A percentile compares a stretch with the other conserved stretches of the same genome.
phyloP scores from a whole-genome alignment of 805 yeast species.

The Starmerella bombi region DNA sequence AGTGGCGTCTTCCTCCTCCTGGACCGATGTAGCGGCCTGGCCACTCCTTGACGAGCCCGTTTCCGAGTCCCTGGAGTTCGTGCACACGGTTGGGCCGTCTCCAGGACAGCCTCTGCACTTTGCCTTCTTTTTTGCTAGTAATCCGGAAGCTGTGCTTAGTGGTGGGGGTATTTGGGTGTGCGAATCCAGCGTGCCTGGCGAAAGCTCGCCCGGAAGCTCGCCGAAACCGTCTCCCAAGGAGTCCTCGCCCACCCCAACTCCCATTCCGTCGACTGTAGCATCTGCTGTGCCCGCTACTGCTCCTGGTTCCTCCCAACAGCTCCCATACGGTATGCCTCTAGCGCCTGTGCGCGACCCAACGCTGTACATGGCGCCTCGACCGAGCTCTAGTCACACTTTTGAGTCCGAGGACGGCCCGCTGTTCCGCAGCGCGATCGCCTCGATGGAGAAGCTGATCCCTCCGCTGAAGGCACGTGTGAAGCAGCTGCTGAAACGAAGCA shows the following conservation, averaged over 20 bases:
- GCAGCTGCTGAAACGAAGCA: constrained; percentile 29
- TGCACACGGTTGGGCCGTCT: neutral
- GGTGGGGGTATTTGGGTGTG: constrained; percentile 7
- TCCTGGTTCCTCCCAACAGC: neutral
- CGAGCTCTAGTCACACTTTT: constrained; percentile 22
- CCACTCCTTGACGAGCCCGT: too few relatives aligned
- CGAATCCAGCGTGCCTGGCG: neutral
- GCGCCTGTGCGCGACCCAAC: too few relatives aligned
- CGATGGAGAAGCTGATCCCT: constrained; percentile 29
- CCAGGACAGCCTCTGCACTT: constrained; percentile 26
- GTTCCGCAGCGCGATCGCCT: constrained; percentile 31
- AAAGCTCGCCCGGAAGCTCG: neutral
- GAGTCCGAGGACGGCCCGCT: constrained; percentile 35
- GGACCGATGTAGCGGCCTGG: too few relatives aligned
- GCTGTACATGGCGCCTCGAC: constrained; percentile 25
- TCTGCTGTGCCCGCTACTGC: neutral
- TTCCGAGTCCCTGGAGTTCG: too few relatives aligned
- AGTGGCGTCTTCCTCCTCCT: too few relatives aligned
- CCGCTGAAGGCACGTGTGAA: constrained; percentile 28
- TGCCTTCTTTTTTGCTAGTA: constrained; percentile 32
- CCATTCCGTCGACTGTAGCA: neutral
- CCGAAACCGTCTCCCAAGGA: neutral
- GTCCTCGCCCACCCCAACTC: neutral
- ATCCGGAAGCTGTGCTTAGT: constrained; percentile 16
- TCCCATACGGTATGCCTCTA: constrained; percentile 14